Evolutionary conservation across 306 rosid species (phyloP).

Genomic region (Cotoneaster glaucophyllus): DNA sequence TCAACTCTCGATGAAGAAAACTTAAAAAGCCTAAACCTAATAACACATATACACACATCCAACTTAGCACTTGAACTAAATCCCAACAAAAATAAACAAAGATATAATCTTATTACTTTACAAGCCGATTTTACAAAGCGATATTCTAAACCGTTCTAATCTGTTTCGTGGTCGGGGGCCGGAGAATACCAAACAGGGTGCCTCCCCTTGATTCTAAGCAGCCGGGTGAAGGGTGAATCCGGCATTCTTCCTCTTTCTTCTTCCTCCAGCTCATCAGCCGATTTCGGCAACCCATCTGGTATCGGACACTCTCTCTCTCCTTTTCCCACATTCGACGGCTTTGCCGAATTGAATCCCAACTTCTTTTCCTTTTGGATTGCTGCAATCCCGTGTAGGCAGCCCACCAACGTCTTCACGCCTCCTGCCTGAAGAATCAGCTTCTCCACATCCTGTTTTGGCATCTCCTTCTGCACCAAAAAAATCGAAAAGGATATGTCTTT

Average conservation of each 20-base stretch:
- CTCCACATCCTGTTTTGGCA: slow-evolving; percentile 65
- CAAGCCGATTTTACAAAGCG: too few relatives aligned
- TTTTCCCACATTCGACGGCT: slow-evolving; percentile 14
- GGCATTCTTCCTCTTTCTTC: slow-evolving; percentile 68
- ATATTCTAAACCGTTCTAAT: too few relatives aligned
- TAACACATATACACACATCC: too few relatives aligned
- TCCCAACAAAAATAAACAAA: too few relatives aligned
- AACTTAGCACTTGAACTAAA: too few relatives aligned
- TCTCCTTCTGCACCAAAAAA: slow-evolving; percentile 39
- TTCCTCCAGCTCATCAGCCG: slow-evolving; percentile 57
- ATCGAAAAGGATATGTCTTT: too few relatives aligned
- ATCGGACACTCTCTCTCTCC: slow-evolving; percentile 36
- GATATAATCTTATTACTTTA: too few relatives aligned
- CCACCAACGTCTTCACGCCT: slow-evolving; percentile 64
- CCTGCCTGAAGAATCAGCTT: slow-evolving; percentile 62
- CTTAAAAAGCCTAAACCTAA: too few relatives aligned
- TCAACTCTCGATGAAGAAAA: too few relatives aligned
- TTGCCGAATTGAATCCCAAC: slow-evolving; percentile 2
- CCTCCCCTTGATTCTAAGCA: slow-evolving; percentile 63
- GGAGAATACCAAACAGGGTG: slow-evolving; percentile 80
- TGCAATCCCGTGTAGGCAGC: slow-evolving; percentile 58
- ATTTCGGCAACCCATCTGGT: slow-evolving; percentile 91
- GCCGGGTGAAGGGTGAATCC: slow-evolving; percentile 66
- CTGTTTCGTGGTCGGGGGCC: slow-evolving; percentile 81
- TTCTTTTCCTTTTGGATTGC: slow-evolving; percentile 43